These are phyloP conservation scores for Lasiodiplodia sp. DNA, from an alignment of 2,329 filamentous ascomycete species.

Conservation along the genomic window DNA sequence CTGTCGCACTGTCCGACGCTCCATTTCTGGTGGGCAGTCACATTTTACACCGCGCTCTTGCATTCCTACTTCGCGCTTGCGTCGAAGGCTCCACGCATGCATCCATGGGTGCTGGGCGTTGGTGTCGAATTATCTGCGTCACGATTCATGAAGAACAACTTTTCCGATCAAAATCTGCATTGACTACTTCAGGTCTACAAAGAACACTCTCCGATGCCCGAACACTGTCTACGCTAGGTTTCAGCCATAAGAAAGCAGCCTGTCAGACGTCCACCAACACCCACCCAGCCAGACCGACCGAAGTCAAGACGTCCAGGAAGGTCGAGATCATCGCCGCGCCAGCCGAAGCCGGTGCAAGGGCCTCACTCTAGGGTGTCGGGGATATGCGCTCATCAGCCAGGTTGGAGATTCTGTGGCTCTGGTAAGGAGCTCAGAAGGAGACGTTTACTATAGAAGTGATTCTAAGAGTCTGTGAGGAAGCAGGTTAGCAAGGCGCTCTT, in stretches of 20 bases:
- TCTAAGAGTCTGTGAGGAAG: constrained; percentile 57
- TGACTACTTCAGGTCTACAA: background rate
- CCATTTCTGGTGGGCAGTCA: background rate
- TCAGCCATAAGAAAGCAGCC: constrained; percentile 51
- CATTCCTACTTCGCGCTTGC: background rate
- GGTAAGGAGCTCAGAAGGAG: constrained; percentile 90
- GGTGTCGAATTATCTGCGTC: background rate
- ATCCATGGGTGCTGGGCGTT: too few species aligned
- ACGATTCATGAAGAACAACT: background rate
- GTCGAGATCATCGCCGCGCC: constrained; percentile 96
- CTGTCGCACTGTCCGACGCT: too few species aligned
- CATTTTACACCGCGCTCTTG: background rate
- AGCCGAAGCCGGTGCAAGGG: constrained; percentile 73
- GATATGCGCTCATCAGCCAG: constrained; percentile 85
- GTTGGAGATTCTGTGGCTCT: constrained; percentile 87
- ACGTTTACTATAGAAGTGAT: constrained; percentile 99
- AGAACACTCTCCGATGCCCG: background rate
- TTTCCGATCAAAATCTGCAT: background rate
- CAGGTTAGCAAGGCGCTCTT: background rate
- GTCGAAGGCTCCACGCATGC: background rate
- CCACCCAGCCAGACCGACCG: constrained; percentile 77
- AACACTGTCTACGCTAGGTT: background rate
- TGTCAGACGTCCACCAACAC: constrained; percentile 87
- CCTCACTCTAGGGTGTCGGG: constrained; percentile 90
- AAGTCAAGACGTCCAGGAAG: constrained; percentile 73